Evolutionary conservation across 2,329 filamentous ascomycete species (phyloP).

Genomic region (Colletotrichum horii): DNA sequence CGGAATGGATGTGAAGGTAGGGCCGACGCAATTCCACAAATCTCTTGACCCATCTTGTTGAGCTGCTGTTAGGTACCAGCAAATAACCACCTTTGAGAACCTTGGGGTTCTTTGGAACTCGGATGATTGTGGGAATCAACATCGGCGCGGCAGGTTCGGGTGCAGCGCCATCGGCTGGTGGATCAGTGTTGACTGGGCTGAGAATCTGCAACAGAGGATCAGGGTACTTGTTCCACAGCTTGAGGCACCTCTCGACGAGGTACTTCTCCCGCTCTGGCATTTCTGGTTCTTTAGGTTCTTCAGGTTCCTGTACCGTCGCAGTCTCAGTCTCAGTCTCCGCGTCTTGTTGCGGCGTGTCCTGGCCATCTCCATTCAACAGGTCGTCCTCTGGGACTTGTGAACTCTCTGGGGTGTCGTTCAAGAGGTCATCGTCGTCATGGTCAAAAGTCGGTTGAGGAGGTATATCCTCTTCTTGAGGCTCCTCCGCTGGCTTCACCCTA

Average conservation of each 20-base stretch:
- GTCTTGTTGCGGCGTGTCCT: constrained; percentile 27
- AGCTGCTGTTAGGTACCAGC: constrained; percentile 81
- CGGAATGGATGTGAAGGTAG: constrained; percentile 89
- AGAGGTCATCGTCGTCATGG: constrained; percentile 60
- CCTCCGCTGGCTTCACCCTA: constrained; percentile 32
- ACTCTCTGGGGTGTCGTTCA: constrained; percentile 61
- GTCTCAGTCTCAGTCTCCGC: constrained; percentile 25
- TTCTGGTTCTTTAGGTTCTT: constrained; percentile 29
- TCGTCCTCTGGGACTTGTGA: constrained; percentile 47
- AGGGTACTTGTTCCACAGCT: constrained; percentile 68
- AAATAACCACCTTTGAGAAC: constrained; percentile 89
- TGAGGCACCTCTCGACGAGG: constrained; percentile 61
- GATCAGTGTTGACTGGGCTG: constrained; percentile 67
- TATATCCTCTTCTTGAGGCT: constrained; percentile 40
- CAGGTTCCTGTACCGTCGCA: constrained; percentile 22
- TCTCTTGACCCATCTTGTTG: constrained; percentile 85
- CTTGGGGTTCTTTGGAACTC: constrained; percentile 79
- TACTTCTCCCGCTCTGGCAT: constrained; percentile 51
- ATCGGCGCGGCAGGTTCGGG: constrained; percentile 59
- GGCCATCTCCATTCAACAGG: constrained; percentile 25
- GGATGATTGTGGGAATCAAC: constrained; percentile 77
- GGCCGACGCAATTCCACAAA: constrained; percentile 92
- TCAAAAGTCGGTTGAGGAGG: constrained; percentile 44
- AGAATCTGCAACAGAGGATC: constrained; percentile 62
- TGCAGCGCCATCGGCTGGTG: constrained; percentile 67